phyloP scores from a whole-genome alignment of 768 basidiomycete genomes.

The Mycena haematopus region DNA sequence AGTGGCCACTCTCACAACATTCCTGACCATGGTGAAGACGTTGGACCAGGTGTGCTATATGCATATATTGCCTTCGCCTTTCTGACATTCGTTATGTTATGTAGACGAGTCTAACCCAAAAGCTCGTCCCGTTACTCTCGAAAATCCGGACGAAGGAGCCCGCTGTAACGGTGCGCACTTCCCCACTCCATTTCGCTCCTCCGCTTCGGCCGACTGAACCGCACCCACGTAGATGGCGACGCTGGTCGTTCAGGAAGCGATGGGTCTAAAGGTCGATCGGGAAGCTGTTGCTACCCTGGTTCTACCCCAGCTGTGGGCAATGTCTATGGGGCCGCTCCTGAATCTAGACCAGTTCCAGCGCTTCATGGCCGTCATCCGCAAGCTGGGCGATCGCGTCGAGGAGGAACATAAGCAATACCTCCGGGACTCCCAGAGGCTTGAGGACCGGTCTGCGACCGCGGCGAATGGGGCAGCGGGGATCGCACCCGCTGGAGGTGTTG shows the following conservation, averaged over 20 bases:
- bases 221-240: constrained; percentile 73
- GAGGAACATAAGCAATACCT: constrained; percentile 92
- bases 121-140: constrained; percentile 91
- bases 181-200: constrained; percentile 1
- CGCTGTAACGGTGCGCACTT: constrained; percentile 77
- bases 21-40: constrained; percentile 86
- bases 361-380: constrained; percentile 87
- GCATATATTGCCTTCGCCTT: background rate
- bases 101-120: constrained; percentile 88
- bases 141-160: constrained; percentile 98
- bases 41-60: constrained; percentile 73
- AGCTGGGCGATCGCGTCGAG: constrained; percentile 86
- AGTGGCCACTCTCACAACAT: constrained; percentile 85
- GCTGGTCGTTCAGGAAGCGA: constrained; percentile 89
- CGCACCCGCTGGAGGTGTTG: constrained; percentile 57
- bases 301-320: constrained; percentile 92
- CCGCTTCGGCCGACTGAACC: background rate
- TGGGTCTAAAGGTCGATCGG: constrained; percentile 93
- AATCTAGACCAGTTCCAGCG: constrained; percentile 87
- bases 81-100: constrained; percentile 1
- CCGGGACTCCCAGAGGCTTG: constrained; percentile 89
- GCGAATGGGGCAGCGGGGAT: constrained; percentile 46
- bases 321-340: constrained; percentile 95
- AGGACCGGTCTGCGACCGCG: constrained; percentile 70
- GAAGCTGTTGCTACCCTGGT: constrained; percentile 91